Conservation (phyloP, 2,329 filamentous ascomycete genomes). For the Fusarium zealandicum region DNA sequence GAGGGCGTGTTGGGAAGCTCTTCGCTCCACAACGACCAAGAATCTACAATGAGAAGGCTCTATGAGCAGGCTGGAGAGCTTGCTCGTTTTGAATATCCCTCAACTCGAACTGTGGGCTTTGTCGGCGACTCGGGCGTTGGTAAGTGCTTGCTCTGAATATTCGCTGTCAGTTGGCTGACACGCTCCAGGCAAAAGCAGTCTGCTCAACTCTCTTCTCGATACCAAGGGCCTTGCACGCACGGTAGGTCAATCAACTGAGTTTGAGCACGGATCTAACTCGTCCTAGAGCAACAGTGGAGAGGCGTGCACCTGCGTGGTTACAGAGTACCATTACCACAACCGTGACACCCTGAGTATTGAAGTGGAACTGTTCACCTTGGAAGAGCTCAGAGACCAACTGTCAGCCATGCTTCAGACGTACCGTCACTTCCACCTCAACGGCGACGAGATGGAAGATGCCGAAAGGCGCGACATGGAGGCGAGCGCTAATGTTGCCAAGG, state of each 20-base stretch:
- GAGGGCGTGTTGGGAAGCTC: conserved; percentile 45
- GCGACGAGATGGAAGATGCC: conserved; percentile 30
- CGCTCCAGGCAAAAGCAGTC: conserved; percentile 54
- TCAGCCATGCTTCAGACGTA: conserved; percentile 48
- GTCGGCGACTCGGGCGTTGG: conserved; percentile 58
- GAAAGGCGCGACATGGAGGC: conserved; percentile 39
- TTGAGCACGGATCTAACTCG: neutral
- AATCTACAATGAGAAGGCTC: conserved; percentile 50
- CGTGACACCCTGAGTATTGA: conserved; percentile 44
- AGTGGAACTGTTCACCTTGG: conserved; percentile 44
- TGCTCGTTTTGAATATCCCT: conserved; percentile 48
- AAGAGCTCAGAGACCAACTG: conserved; percentile 47
- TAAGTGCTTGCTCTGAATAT: conserved; percentile 28
- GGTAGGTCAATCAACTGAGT: conserved; percentile 42
- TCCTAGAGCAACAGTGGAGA: conserved; percentile 52
- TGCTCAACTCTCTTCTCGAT: conserved; percentile 58
- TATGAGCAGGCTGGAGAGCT: conserved; percentile 45
- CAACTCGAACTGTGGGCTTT: conserved; percentile 53
- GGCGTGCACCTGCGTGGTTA: conserved; percentile 58
- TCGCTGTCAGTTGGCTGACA: neutral
- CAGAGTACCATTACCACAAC: conserved; percentile 53
- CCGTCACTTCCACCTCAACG: conserved; percentile 45
- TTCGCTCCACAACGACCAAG: conserved; percentile 45
- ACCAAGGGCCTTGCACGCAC: conserved; percentile 48
- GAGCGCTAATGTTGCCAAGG: conserved; percentile 45